Conservation (phyloP, 306 rosid species). For the Fragaria ananassa region DNA sequence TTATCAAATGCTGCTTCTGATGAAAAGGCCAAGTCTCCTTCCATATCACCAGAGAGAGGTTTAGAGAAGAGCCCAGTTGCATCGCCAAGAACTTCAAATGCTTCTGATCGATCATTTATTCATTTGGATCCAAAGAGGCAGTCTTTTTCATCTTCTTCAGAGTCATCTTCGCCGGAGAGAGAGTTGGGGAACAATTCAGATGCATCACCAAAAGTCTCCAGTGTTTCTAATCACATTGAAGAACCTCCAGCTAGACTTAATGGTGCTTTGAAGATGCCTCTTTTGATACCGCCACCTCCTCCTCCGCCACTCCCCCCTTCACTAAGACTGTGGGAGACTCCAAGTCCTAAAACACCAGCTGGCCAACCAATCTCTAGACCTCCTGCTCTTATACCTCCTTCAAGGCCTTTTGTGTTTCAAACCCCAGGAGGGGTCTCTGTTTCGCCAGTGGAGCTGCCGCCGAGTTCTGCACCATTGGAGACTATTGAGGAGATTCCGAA, state of each 20-base stretch:
- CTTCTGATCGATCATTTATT: slow-evolving; percentile 15
- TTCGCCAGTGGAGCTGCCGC: slow-evolving; percentile 71
- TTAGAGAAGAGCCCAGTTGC: slow-evolving; percentile 11
- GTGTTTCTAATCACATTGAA: slow-evolving; percentile 7
- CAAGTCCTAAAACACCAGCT: slow-evolving; percentile 32
- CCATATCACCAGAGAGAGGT: slow-evolving; percentile 3
- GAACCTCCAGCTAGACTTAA: slow-evolving; percentile 17
- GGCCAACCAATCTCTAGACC: slow-evolving; percentile 32
- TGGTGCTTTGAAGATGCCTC: slow-evolving; percentile 14
- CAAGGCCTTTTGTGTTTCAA: slow-evolving; percentile 41
- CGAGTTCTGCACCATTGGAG: slow-evolving; percentile 32
- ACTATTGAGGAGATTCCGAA: slow-evolving; percentile 51
- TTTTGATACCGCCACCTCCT: slow-evolving; percentile 27
- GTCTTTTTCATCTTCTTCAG: slow-evolving; percentile 18
- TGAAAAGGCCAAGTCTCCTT: slow-evolving; percentile 10
- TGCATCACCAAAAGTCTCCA: slow-evolving; percentile 20
- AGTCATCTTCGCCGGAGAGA: slow-evolving; percentile 25
- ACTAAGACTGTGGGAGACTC: slow-evolving; percentile 22
- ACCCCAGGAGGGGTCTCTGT: slow-evolving; percentile 22
- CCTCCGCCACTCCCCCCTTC: slow-evolving; percentile 33
- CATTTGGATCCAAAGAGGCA: slow-evolving; percentile 23
- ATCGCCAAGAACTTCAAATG: slow-evolving; percentile 19
- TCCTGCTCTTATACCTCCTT: slow-evolving; percentile 42
- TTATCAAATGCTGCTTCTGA: slow-evolving; percentile 21
- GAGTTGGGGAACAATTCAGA: slow-evolving; percentile 26